Evolutionary conservation across 2,329 filamentous ascomycete genomes (phyloP).

Genomic region (Colletotrichum tropicicola): DNA sequence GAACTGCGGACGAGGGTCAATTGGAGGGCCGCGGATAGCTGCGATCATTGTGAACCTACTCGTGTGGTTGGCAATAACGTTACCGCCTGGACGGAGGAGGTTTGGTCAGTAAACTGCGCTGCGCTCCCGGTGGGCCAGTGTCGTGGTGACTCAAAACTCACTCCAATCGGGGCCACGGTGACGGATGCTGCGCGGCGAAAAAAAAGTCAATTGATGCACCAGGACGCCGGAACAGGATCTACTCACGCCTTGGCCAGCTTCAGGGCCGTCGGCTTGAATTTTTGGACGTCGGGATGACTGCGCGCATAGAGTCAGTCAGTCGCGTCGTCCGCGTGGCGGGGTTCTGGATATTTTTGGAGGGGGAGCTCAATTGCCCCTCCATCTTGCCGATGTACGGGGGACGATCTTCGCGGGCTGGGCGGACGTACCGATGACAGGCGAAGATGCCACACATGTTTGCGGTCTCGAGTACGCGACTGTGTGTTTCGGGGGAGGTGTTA

Average conservation of each 20-base stretch:
- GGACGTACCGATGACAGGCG: conserved; percentile 85
- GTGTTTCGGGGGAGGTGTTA: not conserved
- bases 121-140: conserved; percentile 17
- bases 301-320: conserved; percentile 34
- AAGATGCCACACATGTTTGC: conserved; percentile 95
- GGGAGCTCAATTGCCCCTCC: conserved; percentile 46
- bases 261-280: conserved; percentile 95
- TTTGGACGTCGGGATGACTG: conserved; percentile 91
- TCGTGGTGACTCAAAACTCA: conserved; percentile 60
- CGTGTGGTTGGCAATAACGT: conserved; percentile 87
- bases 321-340: conserved; percentile 39
- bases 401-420: conserved; percentile 8
- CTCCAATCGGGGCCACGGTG: conserved; percentile 99
- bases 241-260: conserved; percentile 93
- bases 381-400: conserved; percentile 33
- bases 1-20: conserved; percentile 65
- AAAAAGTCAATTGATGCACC: conserved; percentile 48
- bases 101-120: conserved; percentile 40
- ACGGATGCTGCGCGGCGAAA: conserved; percentile 71
- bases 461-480: conserved; percentile 33
- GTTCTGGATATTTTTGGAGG: conserved; percentile 34
- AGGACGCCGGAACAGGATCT: conserved; percentile 1
- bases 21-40: not conserved
- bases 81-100: conserved; percentile 72
- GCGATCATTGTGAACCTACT: conserved; percentile 66